Conservation (phyloP, 352 stramenopile species). For the Phytophthora pseudosyringae region DNA sequence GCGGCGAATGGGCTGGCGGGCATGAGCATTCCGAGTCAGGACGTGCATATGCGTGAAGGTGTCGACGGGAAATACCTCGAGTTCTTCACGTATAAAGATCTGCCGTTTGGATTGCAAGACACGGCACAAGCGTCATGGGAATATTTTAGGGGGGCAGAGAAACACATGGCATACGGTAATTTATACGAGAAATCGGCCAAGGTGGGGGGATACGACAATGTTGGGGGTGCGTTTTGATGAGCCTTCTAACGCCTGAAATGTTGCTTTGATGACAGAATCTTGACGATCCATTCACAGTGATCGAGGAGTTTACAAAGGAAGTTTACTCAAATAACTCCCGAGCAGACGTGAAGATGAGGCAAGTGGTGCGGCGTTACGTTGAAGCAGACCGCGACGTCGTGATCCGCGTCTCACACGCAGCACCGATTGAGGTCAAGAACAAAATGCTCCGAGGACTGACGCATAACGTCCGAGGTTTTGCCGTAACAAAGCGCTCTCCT, state of each 20-base stretch:
- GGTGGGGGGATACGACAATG: slow-evolving; percentile 2
- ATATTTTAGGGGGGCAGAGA: slow-evolving; percentile 43
- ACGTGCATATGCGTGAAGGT: slow-evolving; percentile 33
- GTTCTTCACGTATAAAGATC: slow-evolving; percentile 39
- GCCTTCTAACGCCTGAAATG: neutral
- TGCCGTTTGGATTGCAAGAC: slow-evolving; percentile 45
- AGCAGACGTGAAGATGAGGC: slow-evolving; percentile 31
- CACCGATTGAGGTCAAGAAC: slow-evolving; percentile 28
- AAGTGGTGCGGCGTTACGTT: slow-evolving; percentile 30
- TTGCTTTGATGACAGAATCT: slow-evolving; percentile 4
- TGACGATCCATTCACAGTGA: slow-evolving; percentile 16
- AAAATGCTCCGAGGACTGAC: slow-evolving; percentile 33
- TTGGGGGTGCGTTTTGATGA: neutral
- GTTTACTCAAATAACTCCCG: slow-evolving; percentile 30
- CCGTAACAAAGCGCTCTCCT: slow-evolving; percentile 21
- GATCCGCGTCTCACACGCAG: slow-evolving; percentile 28
- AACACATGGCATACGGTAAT: slow-evolving; percentile 36
- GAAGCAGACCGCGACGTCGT: slow-evolving; percentile 26
- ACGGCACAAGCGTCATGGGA: slow-evolving; percentile 39
- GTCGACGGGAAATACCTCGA: slow-evolving; percentile 33
- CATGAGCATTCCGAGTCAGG: slow-evolving; percentile 22
- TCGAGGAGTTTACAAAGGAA: slow-evolving; percentile 33
- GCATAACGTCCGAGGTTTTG: slow-evolving; percentile 25
- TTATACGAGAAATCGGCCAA: slow-evolving; percentile 39
- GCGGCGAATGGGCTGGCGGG: slow-evolving; percentile 21